Conservation (phyloP, 2,329 filamentous ascomycete genomes). For the Pseudogymnoascus sp. region DNA sequence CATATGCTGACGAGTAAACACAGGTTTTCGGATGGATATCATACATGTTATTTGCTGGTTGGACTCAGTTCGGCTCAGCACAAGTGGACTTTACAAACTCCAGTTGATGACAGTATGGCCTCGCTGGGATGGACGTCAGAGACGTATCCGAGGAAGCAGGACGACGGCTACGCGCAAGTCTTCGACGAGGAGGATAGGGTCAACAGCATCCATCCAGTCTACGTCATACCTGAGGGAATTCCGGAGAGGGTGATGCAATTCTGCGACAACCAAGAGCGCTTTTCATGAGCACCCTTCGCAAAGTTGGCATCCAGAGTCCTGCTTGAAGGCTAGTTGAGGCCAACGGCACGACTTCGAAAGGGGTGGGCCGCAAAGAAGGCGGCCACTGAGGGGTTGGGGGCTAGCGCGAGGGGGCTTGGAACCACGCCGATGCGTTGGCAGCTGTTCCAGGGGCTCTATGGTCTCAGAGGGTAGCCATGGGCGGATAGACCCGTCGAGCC, state of each 20-base stretch:
- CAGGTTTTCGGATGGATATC: conserved; percentile 78
- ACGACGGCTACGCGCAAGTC: conserved; percentile 47
- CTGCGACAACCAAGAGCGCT: conserved; percentile 24
- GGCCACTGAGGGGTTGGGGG: conserved; percentile 6
- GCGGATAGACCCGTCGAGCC: conserved; percentile 7
- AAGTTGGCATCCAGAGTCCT: neutral
- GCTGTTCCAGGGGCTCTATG: conserved; percentile 4
- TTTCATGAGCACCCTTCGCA: conserved; percentile 16
- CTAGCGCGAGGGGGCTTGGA: neutral
- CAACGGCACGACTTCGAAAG: neutral
- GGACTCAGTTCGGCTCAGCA: conserved; percentile 80
- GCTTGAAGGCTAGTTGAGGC: neutral
- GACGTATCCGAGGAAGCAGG: conserved; percentile 30
- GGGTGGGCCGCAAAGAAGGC: conserved; percentile 5
- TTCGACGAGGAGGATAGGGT: conserved; percentile 68
- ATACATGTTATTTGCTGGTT: conserved; percentile 84
- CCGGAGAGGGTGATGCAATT: conserved; percentile 26
- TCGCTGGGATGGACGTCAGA: conserved; percentile 35
- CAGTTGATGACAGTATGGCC: conserved; percentile 22
- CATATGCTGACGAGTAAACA: conserved; percentile 10
- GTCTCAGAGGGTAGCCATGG: neutral
- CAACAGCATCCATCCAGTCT: conserved; percentile 70
- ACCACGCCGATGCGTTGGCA: conserved; percentile 5
- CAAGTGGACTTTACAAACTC: conserved; percentile 42
- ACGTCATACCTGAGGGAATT: conserved; percentile 64